Evolutionary conservation across 306 rosid genomes (phyloP).

Genomic region (Cucurbita maxima): DNA sequence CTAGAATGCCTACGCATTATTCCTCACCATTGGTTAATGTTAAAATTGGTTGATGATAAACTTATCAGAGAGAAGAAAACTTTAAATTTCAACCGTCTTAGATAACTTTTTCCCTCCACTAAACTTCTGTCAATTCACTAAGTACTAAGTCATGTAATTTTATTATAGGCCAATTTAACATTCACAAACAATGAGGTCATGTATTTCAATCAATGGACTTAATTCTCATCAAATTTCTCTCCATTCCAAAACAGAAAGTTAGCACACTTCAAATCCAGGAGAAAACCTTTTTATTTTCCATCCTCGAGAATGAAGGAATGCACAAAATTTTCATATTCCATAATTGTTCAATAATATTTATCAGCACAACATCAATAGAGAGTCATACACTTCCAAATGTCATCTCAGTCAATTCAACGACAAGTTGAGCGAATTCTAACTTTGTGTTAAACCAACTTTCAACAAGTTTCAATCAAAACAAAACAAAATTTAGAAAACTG

Average conservation of each 20-base stretch:
- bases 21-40: background rate
- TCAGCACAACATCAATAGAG: background rate
- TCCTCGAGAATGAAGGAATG: background rate
- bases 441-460: background rate
- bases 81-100: background rate
- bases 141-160: background rate
- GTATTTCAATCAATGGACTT: too few relatives aligned
- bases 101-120: background rate
- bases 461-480: background rate
- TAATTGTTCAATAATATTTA: background rate
- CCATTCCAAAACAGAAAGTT: background rate
- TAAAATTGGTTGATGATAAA: background rate
- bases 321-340: background rate
- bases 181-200: background rate
- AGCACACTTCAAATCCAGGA: background rate
- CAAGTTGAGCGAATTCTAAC: background rate
- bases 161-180: background rate
- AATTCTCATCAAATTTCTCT: background rate
- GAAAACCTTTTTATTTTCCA: background rate
- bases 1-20: background rate
- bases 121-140: background rate
- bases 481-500: background rate
- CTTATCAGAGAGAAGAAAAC: background rate
- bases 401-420: background rate
- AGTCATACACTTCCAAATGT: background rate